phyloP scores from a whole-genome alignment of 2,329 filamentous ascomycete species.

The Alternaria sp. region DNA sequence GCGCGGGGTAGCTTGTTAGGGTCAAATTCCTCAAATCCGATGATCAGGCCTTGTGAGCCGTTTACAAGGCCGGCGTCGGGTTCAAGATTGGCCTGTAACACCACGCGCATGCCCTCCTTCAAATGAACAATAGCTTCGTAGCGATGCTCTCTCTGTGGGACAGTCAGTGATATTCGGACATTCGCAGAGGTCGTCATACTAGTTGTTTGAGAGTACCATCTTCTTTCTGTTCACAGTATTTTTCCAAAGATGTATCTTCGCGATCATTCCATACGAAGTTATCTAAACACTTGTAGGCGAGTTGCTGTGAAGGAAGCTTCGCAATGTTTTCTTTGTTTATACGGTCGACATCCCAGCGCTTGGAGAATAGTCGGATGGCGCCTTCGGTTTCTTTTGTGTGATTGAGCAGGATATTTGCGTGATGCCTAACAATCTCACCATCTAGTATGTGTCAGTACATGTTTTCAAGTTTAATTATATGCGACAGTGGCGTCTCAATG shows the following conservation, averaged over 20 bases:
- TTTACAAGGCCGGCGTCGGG: slow-evolving; percentile 43
- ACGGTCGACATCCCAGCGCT: slow-evolving; percentile 44
- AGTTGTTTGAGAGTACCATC: slow-evolving; percentile 31
- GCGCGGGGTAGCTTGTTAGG: slow-evolving; percentile 37
- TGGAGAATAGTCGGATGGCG: slow-evolving; percentile 58
- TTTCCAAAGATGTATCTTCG: slow-evolving; percentile 25
- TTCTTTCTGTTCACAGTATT: slow-evolving; percentile 12
- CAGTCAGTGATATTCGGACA: background rate
- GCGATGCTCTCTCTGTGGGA: slow-evolving; percentile 53
- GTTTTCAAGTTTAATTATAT: background rate
- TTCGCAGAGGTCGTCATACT: slow-evolving; percentile 3
- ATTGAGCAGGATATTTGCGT: slow-evolving; percentile 57
- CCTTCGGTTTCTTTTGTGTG: slow-evolving; percentile 54
- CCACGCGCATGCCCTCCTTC: slow-evolving; percentile 62
- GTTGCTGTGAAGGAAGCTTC: slow-evolving; percentile 34
- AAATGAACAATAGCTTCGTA: slow-evolving; percentile 56
- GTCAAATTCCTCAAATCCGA: slow-evolving; percentile 50
- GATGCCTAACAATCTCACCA: slow-evolving; percentile 42
- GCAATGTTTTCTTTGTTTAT: slow-evolving; percentile 47
- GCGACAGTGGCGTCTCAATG: background rate
- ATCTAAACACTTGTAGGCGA: slow-evolving; percentile 50
- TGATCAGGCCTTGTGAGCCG: slow-evolving; percentile 45
- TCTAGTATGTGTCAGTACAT: slow-evolving; percentile 16
- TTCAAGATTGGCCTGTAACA: slow-evolving; percentile 61
- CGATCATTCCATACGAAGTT: slow-evolving; percentile 52